These are phyloP conservation scores for Thecamonas trahens DNA, from an alignment of 78 protist species.

Conservation along the genomic window DNA sequence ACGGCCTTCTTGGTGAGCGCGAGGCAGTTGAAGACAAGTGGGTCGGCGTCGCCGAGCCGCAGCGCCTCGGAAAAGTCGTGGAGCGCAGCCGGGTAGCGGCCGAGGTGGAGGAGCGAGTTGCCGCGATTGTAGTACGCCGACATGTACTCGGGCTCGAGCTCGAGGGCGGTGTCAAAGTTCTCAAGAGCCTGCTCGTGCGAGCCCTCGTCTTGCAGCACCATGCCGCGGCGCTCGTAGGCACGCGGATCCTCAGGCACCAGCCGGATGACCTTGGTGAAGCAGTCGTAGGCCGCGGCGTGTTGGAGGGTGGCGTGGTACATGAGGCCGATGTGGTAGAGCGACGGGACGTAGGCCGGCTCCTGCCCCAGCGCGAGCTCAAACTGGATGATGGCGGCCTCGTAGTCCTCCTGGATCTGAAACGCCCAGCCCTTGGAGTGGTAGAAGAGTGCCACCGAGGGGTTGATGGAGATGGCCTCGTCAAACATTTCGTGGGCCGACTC, in stretches of 20 bases:
- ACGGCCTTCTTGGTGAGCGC: conserved; percentile 8
- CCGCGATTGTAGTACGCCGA: conserved; percentile 19
- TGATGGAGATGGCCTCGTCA: conserved; percentile 8
- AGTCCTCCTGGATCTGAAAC: conserved; percentile 5
- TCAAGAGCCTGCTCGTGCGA: conserved; percentile 23
- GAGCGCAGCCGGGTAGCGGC: conserved; percentile 4
- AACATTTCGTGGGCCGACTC: conserved; percentile 11
- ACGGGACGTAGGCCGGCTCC: conserved; percentile 13
- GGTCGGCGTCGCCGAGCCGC: neutral
- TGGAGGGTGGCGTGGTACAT: conserved; percentile 18
- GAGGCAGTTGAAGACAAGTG: neutral
- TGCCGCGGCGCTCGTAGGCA: conserved; percentile 16
- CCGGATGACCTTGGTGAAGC: conserved; percentile 8
- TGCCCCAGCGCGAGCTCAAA: conserved; percentile 8
- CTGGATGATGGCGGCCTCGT: conserved; percentile 5
- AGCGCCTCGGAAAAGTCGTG: conserved; percentile 2
- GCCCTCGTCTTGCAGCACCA: conserved; percentile 14
- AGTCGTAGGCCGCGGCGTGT: conserved; percentile 9
- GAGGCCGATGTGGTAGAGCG: conserved; percentile 24
- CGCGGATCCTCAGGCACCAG: conserved; percentile 2
- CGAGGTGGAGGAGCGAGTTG: conserved; percentile 9
- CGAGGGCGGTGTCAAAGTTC: conserved; percentile 14
- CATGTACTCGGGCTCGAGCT: neutral
- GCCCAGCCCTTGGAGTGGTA: conserved; percentile 23
- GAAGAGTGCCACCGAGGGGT: neutral